These are phyloP conservation scores for Colletotrichum tamarilloi DNA, from an alignment of 2,329 filamentous ascomycete genomes.

Conservation along the genomic window DNA sequence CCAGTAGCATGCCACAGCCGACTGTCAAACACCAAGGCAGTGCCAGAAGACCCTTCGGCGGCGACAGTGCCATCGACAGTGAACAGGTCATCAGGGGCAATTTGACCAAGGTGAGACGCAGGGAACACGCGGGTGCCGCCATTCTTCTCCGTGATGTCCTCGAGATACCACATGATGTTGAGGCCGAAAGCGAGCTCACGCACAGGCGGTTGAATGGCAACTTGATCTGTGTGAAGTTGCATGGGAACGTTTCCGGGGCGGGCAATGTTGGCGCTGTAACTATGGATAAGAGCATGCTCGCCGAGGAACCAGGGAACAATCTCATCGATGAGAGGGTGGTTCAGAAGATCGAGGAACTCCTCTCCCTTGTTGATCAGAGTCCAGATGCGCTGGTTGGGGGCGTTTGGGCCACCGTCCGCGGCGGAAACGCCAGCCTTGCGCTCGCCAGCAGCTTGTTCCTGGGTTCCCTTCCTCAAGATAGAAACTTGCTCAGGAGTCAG, in stretches of 20 bases:
- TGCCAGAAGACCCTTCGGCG: background rate
- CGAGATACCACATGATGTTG: background rate
- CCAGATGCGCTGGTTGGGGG: slow-evolving; percentile 15
- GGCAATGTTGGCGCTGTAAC: too few species aligned
- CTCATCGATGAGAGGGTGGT: slow-evolving; percentile 23
- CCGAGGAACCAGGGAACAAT: slow-evolving; percentile 13
- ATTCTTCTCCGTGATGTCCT: background rate
- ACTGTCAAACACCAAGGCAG: background rate
- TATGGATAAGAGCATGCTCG: too few species aligned
- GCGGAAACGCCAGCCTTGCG: background rate
- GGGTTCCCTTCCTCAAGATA: slow-evolving; percentile 13
- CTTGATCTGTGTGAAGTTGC: background rate
- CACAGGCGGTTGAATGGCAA: background rate
- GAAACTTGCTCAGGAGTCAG: slow-evolving; percentile 1
- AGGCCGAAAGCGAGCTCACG: background rate
- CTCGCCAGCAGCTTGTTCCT: slow-evolving; percentile 16
- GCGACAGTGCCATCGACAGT: slow-evolving; percentile 10
- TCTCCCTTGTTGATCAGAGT: slow-evolving; percentile 23
- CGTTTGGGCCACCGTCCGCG: background rate
- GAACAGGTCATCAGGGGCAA: background rate
- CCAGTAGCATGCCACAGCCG: slow-evolving; percentile 12
- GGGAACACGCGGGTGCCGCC: background rate
- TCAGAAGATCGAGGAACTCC: slow-evolving; percentile 13
- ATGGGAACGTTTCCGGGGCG: background rate
- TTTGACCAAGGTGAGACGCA: background rate